phyloP scores from a whole-genome alignment of 2,329 filamentous ascomycete species.

The Hypoxylon sp. region DNA sequence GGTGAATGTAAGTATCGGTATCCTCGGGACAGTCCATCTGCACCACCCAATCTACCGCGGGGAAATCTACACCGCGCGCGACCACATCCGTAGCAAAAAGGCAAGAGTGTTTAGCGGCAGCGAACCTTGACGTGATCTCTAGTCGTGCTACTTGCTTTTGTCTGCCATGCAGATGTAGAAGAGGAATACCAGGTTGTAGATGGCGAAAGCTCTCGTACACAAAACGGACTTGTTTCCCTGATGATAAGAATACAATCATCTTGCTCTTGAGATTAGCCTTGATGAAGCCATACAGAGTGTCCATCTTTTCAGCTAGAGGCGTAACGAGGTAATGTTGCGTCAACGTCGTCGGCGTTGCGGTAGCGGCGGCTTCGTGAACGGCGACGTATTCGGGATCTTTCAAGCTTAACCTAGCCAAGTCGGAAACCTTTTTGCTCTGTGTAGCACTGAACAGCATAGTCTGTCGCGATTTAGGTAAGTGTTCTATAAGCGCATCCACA shows the following conservation, averaged over 20 bases:
- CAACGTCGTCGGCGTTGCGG: constrained; percentile 85
- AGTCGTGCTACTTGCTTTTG: constrained; percentile 92
- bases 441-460: constrained; percentile 97
- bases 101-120: constrained; percentile 84
- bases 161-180: constrained; percentile 92
- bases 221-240: constrained; percentile 96
- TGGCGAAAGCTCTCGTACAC: constrained; percentile 94
- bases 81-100: constrained; percentile 97
- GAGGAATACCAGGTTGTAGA: constrained; percentile 91
- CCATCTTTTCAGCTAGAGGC: constrained; percentile 87
- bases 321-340: constrained; percentile 94
- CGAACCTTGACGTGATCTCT: constrained; percentile 89
- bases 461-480: constrained; percentile 87
- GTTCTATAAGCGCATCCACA: constrained; percentile 93
- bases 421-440: constrained; percentile 93
- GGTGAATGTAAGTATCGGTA: constrained; percentile 96
- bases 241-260: constrained; percentile 95
- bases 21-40: constrained; percentile 98
- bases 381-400: constrained; percentile 95
- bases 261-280: constrained; percentile 92
- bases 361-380: constrained; percentile 85
- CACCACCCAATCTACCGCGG: constrained; percentile 98
- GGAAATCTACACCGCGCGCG: constrained; percentile 94
- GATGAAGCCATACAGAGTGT: constrained; percentile 94
- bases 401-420: constrained; percentile 89